Evolutionary conservation across 768 basidiomycete species (phyloP).

Genomic region (Pisolithus orientalis): DNA sequence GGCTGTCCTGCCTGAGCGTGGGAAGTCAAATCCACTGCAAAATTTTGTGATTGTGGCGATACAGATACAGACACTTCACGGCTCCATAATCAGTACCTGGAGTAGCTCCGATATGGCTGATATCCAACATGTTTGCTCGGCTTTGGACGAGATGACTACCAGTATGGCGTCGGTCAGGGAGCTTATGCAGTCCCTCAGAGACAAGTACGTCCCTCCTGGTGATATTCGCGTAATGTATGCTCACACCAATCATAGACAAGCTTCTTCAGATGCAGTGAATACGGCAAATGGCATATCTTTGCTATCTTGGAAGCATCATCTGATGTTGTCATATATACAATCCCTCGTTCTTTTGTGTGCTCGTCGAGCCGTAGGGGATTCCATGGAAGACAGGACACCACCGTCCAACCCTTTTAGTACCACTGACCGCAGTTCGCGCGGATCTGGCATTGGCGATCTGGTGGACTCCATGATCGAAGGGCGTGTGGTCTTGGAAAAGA

Average conservation of each 20-base stretch:
- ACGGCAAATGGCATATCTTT: constrained; percentile 83
- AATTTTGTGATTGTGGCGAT: too few relatives aligned
- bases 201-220: constrained; percentile 39
- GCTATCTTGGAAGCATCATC: constrained; percentile 79
- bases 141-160: constrained; percentile 51
- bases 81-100: too few relatives aligned
- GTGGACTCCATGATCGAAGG: constrained; percentile 76
- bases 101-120: constrained; percentile 11
- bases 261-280: constrained; percentile 35
- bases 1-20: too few relatives aligned
- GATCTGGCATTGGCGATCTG: constrained; percentile 60
- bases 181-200: constrained; percentile 45
- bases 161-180: constrained; percentile 59
- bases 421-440: constrained; percentile 46
- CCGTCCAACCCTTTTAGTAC: constrained; percentile 48
- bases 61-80: too few relatives aligned
- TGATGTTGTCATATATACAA: constrained; percentile 81
- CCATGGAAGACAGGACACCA: constrained; percentile 45
- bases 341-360: constrained; percentile 69
- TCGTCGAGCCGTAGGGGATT: constrained; percentile 64
- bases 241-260: constrained; percentile 23
- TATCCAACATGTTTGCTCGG: constrained; percentile 16
- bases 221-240: neutral
- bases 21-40: too few relatives aligned
- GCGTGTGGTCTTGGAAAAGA: constrained; percentile 83